Evolutionary conservation across 805 yeast genomes (phyloP), one percentile per base, ranked within the genome.

Genomic region (Lachancea lanzarotensis): DNA sequence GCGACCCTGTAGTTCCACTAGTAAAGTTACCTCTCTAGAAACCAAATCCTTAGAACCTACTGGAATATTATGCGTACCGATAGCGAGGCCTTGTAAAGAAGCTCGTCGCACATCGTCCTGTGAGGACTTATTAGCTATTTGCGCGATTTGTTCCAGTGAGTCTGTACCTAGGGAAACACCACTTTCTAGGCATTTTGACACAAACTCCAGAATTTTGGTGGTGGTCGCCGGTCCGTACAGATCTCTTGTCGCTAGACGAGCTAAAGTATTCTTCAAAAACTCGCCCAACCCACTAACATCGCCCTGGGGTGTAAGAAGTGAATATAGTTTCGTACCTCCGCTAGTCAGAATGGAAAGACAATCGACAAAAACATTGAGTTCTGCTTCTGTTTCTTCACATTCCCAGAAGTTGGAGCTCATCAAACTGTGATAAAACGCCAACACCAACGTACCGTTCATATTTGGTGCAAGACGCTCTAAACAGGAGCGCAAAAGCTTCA

Each of bases 381-480:
- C 82, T 2, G 73, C 72, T 44, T 78, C 78, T 13, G 71, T 51
- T 13, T 46, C 52, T 12, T 39, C 20, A 30, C 40, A 15, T 26
- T 45, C 46, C 20, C 42, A 47, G 12, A 47, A 56, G 18, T 50
- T 55, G 46, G 49, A 52, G 31, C 68, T 52, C 29, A 76, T 60
- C 1, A 85, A 74, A 40, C 81, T 84, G 45, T 74, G 69, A 60
- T 81, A 87, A 61, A 80, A 84, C 43, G 74, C 67, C 41, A 80
- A 55, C 40, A 74, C 66, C 7, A 76, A 63, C 4, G 76, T 69
- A 1, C 76, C 73, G 8, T 78, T 38, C 42, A 43, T 43, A 15
- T 8, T 22, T n/a, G 45, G 45, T 9, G 27, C 19, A 20, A 43
- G 33, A 11, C 38, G 30, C 29, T 32, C 32, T 12, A 43, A 19